Base-by-base conservation (phyloP, 208 protist species). In the Trypanosomatidae sp. region DNA sequence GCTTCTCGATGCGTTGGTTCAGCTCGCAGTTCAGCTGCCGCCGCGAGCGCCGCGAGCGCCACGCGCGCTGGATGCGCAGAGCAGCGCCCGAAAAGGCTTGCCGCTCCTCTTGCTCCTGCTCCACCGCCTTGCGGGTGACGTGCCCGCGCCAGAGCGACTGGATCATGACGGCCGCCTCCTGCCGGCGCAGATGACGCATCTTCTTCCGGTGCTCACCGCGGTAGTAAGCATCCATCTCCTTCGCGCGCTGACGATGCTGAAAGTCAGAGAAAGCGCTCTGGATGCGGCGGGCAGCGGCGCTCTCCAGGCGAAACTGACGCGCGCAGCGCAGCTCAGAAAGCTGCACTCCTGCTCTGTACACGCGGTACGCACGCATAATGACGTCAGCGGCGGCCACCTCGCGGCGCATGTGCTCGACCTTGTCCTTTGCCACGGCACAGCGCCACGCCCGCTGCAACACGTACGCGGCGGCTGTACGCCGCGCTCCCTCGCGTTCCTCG, bases 101-200 rank as follows among this genome's bases (percentile, higher is more conserved):
- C 33, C 82, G 73, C 28, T 58, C 77, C 22, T 62, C 78, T n/a
- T 66, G 55, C 52, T 88, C 82, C 19, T 66, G 36, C 52, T 69
- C 41, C 69, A 91, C 74, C 56, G 67, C 83, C 46, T 72, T 74
- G 67, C 94, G 81, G 58, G 89, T 93, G 19, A 82, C 82, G 77
- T 91, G 74, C 17, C 92, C 94, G 65, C 90, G 84, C 92, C 94
- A 98, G n/a, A 82, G 55, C 3, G 91, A 73, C 76, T 98, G 94
- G 39, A 98, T 88, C 70, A 74, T 87, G 17, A 82, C 76, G 5
- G 82, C 91, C 0, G 89, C 91, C 69, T 93, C 90, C 47, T 83
- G 73, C 7, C 82, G 82, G 30, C 89, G 84, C 71, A 87, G 76
- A 1, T 69, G 76, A 1, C 75, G 39, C 76, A 91, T 83, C 81